Conservation (phyloP, 2,329 filamentous ascomycete species). For the Penicillium sp. region DNA sequence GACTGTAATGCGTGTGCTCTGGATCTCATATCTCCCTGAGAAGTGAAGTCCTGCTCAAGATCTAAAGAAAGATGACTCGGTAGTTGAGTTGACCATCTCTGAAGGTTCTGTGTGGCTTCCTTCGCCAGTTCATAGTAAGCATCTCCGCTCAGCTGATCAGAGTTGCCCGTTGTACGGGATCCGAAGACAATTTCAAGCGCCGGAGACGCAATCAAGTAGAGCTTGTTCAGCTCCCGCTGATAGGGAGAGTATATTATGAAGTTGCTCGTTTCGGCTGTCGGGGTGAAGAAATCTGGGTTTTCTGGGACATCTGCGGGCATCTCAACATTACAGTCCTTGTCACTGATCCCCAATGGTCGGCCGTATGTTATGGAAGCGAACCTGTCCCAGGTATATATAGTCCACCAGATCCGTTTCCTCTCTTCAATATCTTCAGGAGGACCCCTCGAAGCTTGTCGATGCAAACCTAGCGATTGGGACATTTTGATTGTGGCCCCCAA, state of each 20-base stretch:
- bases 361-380: slow-evolving; percentile 49
- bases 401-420: slow-evolving; percentile 48
- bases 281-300: slow-evolving; percentile 30
- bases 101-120: slow-evolving; percentile 23
- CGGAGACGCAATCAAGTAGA: slow-evolving; percentile 29
- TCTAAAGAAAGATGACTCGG: slow-evolving; percentile 24
- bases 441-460: slow-evolving; percentile 32
- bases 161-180: slow-evolving; percentile 25
- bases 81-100: slow-evolving; percentile 21
- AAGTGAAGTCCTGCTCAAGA: slow-evolving; percentile 21
- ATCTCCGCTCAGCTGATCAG: slow-evolving; percentile 22
- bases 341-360: slow-evolving; percentile 47
- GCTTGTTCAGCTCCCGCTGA: slow-evolving; percentile 28
- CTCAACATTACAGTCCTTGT: slow-evolving; percentile 42
- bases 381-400: slow-evolving; percentile 49
- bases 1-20: slow-evolving; percentile 40
- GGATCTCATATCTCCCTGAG: slow-evolving; percentile 5
- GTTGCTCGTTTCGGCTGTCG: slow-evolving; percentile 1
- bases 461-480: slow-evolving; percentile 40
- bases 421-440: slow-evolving; percentile 36
- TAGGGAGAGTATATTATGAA: slow-evolving; percentile 29
- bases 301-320: slow-evolving; percentile 42
- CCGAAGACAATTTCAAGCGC: slow-evolving; percentile 30
- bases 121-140: slow-evolving; percentile 22
- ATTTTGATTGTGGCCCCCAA: slow-evolving; percentile 44